Base-by-base conservation (phyloP, 306 rosid genomes). In the Urtica urens region DNA sequence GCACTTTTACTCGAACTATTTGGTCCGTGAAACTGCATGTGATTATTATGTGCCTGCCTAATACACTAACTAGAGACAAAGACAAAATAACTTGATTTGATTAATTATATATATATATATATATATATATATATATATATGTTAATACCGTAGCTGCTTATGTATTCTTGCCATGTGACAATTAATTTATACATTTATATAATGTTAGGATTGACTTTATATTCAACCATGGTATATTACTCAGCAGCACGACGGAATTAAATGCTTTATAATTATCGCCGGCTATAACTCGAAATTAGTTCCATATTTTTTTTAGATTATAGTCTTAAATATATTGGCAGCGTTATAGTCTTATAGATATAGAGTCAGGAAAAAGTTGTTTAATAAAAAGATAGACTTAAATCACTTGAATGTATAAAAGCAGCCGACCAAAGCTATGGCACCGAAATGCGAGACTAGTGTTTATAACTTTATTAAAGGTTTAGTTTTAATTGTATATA, bases 11-110 rank as follows among this genome's bases (percentile, higher is more conserved):
- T n/a, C n/a, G n/a, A n/a, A n/a, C n/a, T n/a, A n/a, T 49, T 33
- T 3, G 55, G 51, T 55, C n/a, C 57, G 60, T 55, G 2, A 25
- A 16, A 28, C 29, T 23, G 38, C 55, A 53, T 58, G 71, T 39
- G 70, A 53, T n/a, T n/a, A n/a, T n/a, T n/a, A 41, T 3, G 23
- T 47, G 55, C 28, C 23, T 6, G 52, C 49, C 17, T 28, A 45
- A 7, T 11, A 31, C 16, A 39, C n/a, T 2, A 34, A 1, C 2
- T n/a, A n/a, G 39, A 29, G 42, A 35, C 42, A 26, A 10, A 60
- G 23, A 49, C 67, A 60, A 62, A 41, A 25, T 22, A n/a, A 5
- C 16, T 3, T 5, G 5, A 46, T 50, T 48, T 39, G 21, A 8
- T 25, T 3, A 34, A 30, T 9, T 31, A 6, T 25, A 3, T n/a